These are phyloP conservation scores for Boletus eberwhitei DNA, from an alignment of 768 basidiomycete species.

Conservation along the genomic window DNA sequence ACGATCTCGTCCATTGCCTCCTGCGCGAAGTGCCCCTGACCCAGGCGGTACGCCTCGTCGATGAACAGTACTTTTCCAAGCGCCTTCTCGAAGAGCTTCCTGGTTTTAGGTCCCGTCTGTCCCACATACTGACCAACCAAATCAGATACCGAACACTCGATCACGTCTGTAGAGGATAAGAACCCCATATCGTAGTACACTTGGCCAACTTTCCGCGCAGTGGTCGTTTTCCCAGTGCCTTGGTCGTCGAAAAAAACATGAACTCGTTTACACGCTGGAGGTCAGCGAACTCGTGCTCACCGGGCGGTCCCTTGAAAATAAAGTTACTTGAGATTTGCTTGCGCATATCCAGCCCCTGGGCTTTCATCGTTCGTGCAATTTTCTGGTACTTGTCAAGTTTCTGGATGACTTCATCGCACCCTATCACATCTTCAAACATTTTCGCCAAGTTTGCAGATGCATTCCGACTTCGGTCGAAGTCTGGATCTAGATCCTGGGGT, in stretches of 20 bases:
- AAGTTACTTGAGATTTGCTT: slow-evolving; percentile 61
- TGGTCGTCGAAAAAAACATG: background rate
- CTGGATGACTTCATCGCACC: slow-evolving; percentile 50
- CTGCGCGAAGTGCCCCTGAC: slow-evolving; percentile 59
- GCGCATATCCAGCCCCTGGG: slow-evolving; percentile 40
- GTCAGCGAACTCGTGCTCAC: slow-evolving; percentile 28
- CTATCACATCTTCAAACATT: slow-evolving; percentile 62
- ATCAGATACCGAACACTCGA: slow-evolving; percentile 69
- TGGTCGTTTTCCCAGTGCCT: slow-evolving; percentile 67
- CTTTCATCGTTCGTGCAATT: slow-evolving; percentile 43
- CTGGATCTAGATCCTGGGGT: slow-evolving; percentile 58
- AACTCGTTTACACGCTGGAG: background rate
- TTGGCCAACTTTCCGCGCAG: slow-evolving; percentile 58
- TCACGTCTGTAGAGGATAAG: slow-evolving; percentile 47
- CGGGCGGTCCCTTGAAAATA: slow-evolving; percentile 72
- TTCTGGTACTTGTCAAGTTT: slow-evolving; percentile 52
- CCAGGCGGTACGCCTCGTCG: slow-evolving; percentile 67
- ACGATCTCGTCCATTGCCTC: slow-evolving; percentile 75
- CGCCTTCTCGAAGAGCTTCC: slow-evolving; percentile 57
- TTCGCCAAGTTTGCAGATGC: slow-evolving; percentile 50
- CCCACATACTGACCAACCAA: slow-evolving; percentile 69
- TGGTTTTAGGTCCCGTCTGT: slow-evolving; percentile 68
- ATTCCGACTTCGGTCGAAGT: slow-evolving; percentile 48
- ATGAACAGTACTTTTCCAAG: slow-evolving; percentile 67
- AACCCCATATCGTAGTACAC: slow-evolving; percentile 65